Evolutionary conservation across 345 rosid species (phyloP), one percentile per base, ranked within the genome.

Genomic region (Brassica incana): DNA sequence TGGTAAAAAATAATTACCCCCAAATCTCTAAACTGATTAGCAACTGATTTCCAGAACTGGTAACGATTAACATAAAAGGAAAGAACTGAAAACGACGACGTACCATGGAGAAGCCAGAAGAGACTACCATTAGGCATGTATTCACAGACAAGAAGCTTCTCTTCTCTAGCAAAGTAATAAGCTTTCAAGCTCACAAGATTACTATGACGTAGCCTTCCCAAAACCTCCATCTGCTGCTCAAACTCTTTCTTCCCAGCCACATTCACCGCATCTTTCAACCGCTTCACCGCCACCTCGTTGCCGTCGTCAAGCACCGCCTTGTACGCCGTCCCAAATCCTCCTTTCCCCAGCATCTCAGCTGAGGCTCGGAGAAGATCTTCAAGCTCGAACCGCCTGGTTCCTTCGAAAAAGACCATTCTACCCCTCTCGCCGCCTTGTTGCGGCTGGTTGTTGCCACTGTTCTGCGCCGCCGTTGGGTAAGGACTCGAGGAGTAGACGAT

Each of bases 21-120:
- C 23, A 71, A 63, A 33, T 64, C n/a, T 52, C 15, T 6, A 40
- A 38, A 18, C 5, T 23, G 6, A 63, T 43, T 11, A 27, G 18
- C 40, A 33, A 65, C 6, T 29, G 27, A 72, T 11, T 64, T 63
- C 25, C 1, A 18, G 0, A 48, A 61, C n/a, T n/a, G n/a, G n/a
- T n/a, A n/a, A n/a, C n/a, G n/a, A n/a, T n/a, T n/a, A n/a, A n/a
- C n/a, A n/a, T n/a, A n/a, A n/a, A n/a, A n/a, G n/a, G n/a, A n/a
- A n/a, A n/a, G n/a, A n/a, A n/a, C 27, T 1, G n/a, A 33, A n/a
- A 75, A 36, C 78, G 10, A 69, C 5, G 50, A 82, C 92, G 74
- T 94, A 94, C 98, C 97, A 52, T 94, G 98, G 59, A 94, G 97
- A 58, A 94, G 93, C 97, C 97, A 94, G 79, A 88, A 94, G 88